A percentile compares a stretch with the other conserved stretches of the same genome.
phyloP scores from a whole-genome alignment of 345 rosid genomes.

The Reutealis trisperma region DNA sequence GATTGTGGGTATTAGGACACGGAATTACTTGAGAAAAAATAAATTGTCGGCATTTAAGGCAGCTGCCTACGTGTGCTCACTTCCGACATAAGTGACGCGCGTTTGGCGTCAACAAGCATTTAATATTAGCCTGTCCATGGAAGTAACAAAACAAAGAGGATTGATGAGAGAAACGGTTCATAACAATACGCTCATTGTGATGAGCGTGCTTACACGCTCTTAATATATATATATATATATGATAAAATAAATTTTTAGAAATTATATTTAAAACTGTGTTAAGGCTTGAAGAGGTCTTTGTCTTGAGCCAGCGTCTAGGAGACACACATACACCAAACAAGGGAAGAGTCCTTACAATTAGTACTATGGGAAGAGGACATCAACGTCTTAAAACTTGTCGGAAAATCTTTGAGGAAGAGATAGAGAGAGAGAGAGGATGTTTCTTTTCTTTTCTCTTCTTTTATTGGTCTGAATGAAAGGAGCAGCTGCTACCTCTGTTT shows the following conservation, averaged over 20 bases:
- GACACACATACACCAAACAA: no score
- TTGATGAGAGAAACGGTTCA: not conserved
- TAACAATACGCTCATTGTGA: not conserved
- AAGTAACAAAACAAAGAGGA: not conserved
- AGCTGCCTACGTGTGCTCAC: conserved; percentile 32
- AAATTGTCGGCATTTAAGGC: conserved; percentile 41
- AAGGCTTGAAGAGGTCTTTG: not conserved
- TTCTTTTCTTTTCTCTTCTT: no score
- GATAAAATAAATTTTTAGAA: no score
- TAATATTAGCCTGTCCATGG: conserved; percentile 2
- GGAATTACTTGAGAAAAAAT: conserved; percentile 32
- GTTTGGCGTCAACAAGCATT: conserved; percentile 35
- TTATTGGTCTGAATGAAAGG: not conserved
- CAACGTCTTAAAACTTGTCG: not conserved
- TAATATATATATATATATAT: no score
- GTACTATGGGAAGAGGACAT: not conserved
- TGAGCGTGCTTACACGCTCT: not conserved
- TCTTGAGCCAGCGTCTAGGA: not conserved
- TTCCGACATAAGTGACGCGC: conserved; percentile 46
- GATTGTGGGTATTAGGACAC: conserved; percentile 9
- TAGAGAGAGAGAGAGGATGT: no score
- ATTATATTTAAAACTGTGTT: not conserved
- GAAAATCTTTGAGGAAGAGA: not conserved
- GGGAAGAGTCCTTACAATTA: not conserved
- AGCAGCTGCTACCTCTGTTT: not conserved